Conservation (phyloP, 148 eudicot species). For the Nyssa sinensis region DNA sequence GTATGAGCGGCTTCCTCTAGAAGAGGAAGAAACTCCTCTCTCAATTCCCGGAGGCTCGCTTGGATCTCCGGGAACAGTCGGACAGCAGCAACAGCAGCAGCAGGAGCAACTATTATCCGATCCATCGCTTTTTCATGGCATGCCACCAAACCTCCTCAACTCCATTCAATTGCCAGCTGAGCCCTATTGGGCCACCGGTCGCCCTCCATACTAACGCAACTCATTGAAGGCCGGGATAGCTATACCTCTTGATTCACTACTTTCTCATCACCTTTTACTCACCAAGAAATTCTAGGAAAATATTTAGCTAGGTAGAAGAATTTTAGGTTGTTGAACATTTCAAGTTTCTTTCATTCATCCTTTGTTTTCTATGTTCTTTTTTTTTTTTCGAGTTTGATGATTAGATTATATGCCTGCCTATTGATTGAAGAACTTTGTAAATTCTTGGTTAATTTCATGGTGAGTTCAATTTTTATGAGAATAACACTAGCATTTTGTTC, state of each 20-base stretch:
- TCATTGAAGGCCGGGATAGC: not conserved
- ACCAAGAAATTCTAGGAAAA: not conserved
- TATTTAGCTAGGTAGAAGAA: constrained; percentile 13
- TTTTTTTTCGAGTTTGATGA: constrained; percentile 7
- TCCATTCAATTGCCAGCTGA: constrained; percentile 62
- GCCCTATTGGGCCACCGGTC: constrained; percentile 49
- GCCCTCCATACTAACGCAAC: constrained; percentile 35
- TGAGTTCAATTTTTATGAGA: constrained; percentile 10
- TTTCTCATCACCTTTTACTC: not conserved
- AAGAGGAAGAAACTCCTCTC: constrained; percentile 50
- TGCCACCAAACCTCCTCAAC: constrained; percentile 64
- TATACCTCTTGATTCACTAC: not conserved
- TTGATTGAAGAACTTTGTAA: constrained; percentile 4
- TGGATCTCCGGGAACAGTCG: constrained; percentile 36
- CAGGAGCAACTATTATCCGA: constrained; percentile 32
- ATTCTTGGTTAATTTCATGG: not conserved
- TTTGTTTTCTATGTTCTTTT: not conserved
- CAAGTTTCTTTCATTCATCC: too few relatives aligned
- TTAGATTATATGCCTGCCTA: not conserved
- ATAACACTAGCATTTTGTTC: not conserved
- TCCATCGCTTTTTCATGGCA: constrained; percentile 62
- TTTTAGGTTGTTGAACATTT: constrained; percentile 19
- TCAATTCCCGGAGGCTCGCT: constrained; percentile 41
- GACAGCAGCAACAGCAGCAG: constrained; percentile 32
- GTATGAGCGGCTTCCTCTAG: constrained; percentile 75